Percentiles rank a stretch among this genome's conserved stretches.
These are phyloP conservation scores for Coprinopsis sp. DNA, from an alignment of 768 basidiomycete species.

Conservation along the genomic window DNA sequence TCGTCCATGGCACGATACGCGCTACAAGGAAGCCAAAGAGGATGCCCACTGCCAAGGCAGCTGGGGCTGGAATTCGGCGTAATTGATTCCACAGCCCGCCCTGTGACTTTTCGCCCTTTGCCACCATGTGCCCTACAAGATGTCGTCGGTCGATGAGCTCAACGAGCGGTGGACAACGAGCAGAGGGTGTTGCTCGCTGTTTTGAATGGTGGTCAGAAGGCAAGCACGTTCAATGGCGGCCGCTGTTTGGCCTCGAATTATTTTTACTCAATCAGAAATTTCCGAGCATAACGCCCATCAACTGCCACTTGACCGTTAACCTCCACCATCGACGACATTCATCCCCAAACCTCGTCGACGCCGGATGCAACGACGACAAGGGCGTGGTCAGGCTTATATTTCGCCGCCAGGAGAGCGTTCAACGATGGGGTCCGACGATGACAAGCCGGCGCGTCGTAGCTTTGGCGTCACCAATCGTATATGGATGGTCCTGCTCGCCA, in stretches of 20 bases:
- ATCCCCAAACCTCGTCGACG: slow-evolving; percentile 12
- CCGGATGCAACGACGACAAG: slow-evolving; percentile 59
- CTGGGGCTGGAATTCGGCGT: slow-evolving; percentile 46
- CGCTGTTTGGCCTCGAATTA: neutral
- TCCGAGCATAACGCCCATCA: slow-evolving; percentile 12
- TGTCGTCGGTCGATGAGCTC: neutral
- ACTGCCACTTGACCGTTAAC: slow-evolving; percentile 9
- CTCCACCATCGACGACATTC: slow-evolving; percentile 14
- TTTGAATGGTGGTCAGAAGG: slow-evolving; percentile 7
- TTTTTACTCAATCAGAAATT: neutral
- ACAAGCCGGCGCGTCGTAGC: slow-evolving; percentile 52
- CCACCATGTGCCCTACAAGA: neutral
- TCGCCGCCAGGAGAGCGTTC: slow-evolving; percentile 36
- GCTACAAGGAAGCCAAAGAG: slow-evolving; percentile 57
- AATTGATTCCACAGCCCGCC: slow-evolving; percentile 23
- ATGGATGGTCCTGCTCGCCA: slow-evolving; percentile 54
- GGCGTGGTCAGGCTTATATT: slow-evolving; percentile 52
- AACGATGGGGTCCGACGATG: slow-evolving; percentile 45
- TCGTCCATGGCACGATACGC: slow-evolving; percentile 42
- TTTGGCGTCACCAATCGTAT: slow-evolving; percentile 66
- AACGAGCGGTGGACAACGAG: slow-evolving; percentile 1
- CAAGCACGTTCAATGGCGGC: too few species aligned
- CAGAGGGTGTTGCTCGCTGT: neutral
- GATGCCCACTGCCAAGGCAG: slow-evolving; percentile 58
- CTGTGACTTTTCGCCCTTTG: slow-evolving; percentile 1